These are phyloP conservation scores for Trichoderma lentiforme DNA, from an alignment of 2,329 filamentous ascomycete genomes.

Conservation along the genomic window DNA sequence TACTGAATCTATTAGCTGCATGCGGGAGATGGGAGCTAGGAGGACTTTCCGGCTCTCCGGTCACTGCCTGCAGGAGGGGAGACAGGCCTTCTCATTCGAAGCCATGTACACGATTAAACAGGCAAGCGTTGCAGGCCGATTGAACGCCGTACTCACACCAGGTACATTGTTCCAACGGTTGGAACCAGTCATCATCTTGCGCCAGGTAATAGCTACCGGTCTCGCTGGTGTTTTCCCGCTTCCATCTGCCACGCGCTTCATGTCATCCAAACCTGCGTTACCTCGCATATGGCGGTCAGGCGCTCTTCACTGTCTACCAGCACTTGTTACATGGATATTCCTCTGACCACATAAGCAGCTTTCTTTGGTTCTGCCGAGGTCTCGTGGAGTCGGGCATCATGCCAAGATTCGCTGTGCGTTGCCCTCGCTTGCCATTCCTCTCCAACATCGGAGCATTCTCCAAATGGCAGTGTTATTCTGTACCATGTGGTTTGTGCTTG, in stretches of 20 bases:
- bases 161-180: neutral
- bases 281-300: slow-evolving; percentile 19
- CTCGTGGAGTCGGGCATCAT: neutral
- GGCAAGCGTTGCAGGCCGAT: neutral
- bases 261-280: neutral
- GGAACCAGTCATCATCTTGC: neutral
- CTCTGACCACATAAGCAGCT: neutral
- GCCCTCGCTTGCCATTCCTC: neutral
- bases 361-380: neutral
- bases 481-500: neutral
- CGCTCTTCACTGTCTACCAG: neutral
- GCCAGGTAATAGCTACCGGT: neutral
- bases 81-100: neutral
- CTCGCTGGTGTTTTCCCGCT: neutral
- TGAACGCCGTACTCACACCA: neutral
- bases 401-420: neutral
- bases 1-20: slow-evolving; percentile 6
- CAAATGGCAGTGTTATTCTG: neutral
- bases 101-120: slow-evolving; percentile 6
- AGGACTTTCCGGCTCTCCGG: slow-evolving; percentile 13
- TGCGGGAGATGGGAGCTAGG: slow-evolving; percentile 16
- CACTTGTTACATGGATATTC: neutral
- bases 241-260: neutral
- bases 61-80: slow-evolving; percentile 1
- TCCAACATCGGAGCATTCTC: neutral